Evolutionary conservation across 441 rosid species (phyloP), one percentile per base, ranked within the genome.

Genomic region (Erodium moschatum): DNA sequence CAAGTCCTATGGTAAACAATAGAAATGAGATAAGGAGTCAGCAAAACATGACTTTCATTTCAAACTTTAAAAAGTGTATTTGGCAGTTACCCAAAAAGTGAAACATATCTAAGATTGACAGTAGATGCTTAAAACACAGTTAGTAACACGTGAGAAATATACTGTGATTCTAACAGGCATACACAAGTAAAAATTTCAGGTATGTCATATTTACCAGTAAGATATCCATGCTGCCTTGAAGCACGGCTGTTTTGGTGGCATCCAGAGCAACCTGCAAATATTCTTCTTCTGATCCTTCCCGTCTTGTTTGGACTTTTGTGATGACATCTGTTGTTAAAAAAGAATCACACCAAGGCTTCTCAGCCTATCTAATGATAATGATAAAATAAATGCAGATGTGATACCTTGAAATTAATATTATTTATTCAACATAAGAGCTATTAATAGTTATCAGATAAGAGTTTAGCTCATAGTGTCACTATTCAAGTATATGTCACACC

Each of bases 191-290:
- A 69, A 62, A 18, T 21, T 52, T 29, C 12, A 64, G 42, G 52
- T 38, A 66, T 66, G 38, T 56, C 69, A 64, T 67, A 60, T 74
- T 77, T 89, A 82, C 99, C 97, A 84, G 74, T 68, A 95, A 82
- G 76, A 85, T 78, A 84, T 83, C 87, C 80, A 86, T 78, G 79
- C 90, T 86, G 86, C 99, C 99, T 76, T 90, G 87, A 77, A 95
- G 89, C 74, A 92, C 82, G 15, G 86, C 80, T 44, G 77, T 84
- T 87, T 84, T 87, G 81, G 96, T 85, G 64, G 85, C 82, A 78
- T 89, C 96, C 75, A 91, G 70, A 70, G 87, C 84, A 78, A 73
- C 81, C 76, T 83, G 88, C 78, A 95, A 78, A 20, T 81, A 68
- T 68, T 83, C 74, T 72, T 81, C 90, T 65, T 85, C 86, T 38